A percentile compares a stretch with the other conserved stretches of the same genome.
phyloP scores from a whole-genome alignment of 2,329 filamentous ascomycete genomes.

The Alternaria arbusti region DNA sequence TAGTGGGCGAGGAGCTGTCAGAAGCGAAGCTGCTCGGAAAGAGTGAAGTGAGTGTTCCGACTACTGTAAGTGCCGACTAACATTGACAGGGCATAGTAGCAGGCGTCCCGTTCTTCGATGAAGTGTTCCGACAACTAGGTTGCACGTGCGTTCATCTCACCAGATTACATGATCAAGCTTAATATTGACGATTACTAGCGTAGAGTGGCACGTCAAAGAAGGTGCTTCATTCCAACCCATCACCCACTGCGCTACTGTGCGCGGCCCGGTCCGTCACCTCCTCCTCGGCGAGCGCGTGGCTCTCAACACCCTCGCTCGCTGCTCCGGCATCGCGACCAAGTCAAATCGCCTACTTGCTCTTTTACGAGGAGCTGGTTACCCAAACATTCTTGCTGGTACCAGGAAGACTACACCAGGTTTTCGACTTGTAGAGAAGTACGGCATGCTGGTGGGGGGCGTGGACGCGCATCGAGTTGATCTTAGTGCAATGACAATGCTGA shows the following conservation, averaged over 20 bases:
- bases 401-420: constrained; percentile 98
- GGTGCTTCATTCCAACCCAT: constrained; percentile 69
- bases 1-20: constrained; percentile 74
- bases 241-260: constrained; percentile 77
- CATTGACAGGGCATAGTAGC: constrained; percentile 74
- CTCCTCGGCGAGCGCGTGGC: constrained; percentile 94
- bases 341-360: constrained; percentile 58
- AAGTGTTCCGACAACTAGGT: constrained; percentile 87
- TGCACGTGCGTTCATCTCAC: constrained; percentile 65
- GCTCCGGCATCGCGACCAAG: constrained; percentile 85
- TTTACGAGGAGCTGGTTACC: constrained; percentile 71
- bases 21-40: constrained; percentile 64
- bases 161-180: background rate
- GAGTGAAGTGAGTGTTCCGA: constrained; percentile 52
- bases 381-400: constrained; percentile 87
- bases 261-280: constrained; percentile 80
- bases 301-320: constrained; percentile 86
- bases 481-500: constrained; percentile 93
- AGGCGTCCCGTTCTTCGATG: constrained; percentile 92
- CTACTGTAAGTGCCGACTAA: background rate
- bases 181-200: constrained; percentile 50
- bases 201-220: constrained; percentile 85
- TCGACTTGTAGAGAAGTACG: constrained; percentile 95
- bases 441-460: constrained; percentile 91
- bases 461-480: constrained; percentile 93